Base-by-base conservation (phyloP, 2,329 filamentous ascomycete genomes). In the Boeremia exigua region DNA sequence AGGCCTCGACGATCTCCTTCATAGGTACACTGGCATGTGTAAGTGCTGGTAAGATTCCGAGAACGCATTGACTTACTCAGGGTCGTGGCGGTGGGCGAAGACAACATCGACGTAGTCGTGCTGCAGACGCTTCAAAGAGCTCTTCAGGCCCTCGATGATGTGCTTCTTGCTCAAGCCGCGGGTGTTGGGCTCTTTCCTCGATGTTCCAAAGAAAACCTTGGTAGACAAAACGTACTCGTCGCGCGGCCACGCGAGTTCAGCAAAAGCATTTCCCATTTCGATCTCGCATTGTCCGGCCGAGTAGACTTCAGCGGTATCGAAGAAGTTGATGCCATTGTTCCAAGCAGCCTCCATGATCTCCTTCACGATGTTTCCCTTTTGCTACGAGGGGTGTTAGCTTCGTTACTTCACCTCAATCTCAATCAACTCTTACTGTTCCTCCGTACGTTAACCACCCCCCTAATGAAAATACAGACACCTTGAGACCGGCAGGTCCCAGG, bases 31-130 rank as follows among this genome's bases (percentile, higher is more conserved):
- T 78, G 49, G 23, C 10, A 14, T 10, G 29, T 8, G 32, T 66
- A 44, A 62, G 62, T 17, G 33, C 6, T 23, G 57, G 46, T 55
- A 37, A 23, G 27, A 8, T 17, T 15, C n/a, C 15, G 30, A 7
- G 3, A 14, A 23, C 2, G 19, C 30, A 5, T 6, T 30, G 38
- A 47, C 68, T 15, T 68, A 76, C 74, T 74, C 75, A 42, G 77
- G 74, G 55, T 88, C 86, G 14, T 83, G 82, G 25, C 85, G 79
- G 72, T 88, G 86, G 3, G 86, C 85, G 50, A 87, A 84, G 33
- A 88, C 81, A 39, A 88, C 77, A 69, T 88, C 86, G 49, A 88
- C 86, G 66, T 90, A 91, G n/a, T 83, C 82, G 49, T 84, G 80
- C 66, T 87, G 80, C 46, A 90, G 79, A 27, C 87, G 80, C 61